Evolutionary conservation across 73 alveolate species (phyloP), one percentile per base, ranked within the genome.

Genomic region (Durusdinium trenchii): DNA sequence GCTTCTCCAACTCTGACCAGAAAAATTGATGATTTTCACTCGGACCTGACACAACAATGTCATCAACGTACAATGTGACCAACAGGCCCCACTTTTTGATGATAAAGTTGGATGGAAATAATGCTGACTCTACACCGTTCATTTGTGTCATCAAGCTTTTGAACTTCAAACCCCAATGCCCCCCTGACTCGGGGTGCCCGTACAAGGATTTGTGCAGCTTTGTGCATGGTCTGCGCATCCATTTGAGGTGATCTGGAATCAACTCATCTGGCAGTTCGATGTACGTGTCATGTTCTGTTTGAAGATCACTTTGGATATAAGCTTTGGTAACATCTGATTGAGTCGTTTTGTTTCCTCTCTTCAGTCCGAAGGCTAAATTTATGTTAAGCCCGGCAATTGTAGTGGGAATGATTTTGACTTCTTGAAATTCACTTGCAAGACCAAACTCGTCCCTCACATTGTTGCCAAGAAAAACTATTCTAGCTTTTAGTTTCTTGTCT

Each of bases 181-280:
- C 95, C 46, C 95, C 95, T 36, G 67, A 16, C 38, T 86, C 95
- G 46, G 95, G 95, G 62, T 86, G 95, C 0, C 95, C 95, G 67
- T 86, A 86, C 60, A 86, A n/a, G 3, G 64, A 40, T 20, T 86
- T 86, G 46, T 23, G 43, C 43, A 86, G 62, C 61, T 69, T 38
- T 7, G 52, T 46, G 83, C 95, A 86, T 3, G 95, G 95, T 40
- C 95, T 57, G 60, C 10, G 61, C 36, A 57, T 10, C 36, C 76
- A 46, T 16, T 46, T 47, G 62, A 60, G 61, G 51, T 86, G 73
- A 45, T 57, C 46, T 6, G 95, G 95, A n/a, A 57, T 32, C 61
- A 86, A 23, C 20, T 86, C 95, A 16, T 40, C 67, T 1, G 95
- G 95, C 0, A 86, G 83, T 47, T 86, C 95, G 2, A 86, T 46